Conservation (phyloP, 139 green algal genomes). For the Auxenochlorella protothecoides region DNA sequence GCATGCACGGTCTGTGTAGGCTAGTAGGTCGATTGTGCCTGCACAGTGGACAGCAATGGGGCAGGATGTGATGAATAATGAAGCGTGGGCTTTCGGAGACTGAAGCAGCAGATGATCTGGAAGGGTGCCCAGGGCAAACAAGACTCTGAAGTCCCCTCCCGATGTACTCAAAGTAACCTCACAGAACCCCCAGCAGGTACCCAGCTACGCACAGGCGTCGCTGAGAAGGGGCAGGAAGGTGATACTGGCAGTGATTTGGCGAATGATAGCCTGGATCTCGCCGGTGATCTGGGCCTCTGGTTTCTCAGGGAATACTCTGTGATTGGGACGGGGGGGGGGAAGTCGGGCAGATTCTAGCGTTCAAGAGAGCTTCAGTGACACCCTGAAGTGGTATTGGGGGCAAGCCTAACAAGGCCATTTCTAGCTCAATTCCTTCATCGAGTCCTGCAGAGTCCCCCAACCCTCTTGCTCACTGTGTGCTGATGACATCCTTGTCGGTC, state of each 20-base stretch:
- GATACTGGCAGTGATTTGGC: conserved; percentile 86
- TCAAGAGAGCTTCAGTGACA: not conserved
- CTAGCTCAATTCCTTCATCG: not conserved
- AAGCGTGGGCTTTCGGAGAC: not conserved
- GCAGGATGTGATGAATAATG: not conserved
- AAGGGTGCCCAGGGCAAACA: not conserved
- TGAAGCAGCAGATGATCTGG: not conserved
- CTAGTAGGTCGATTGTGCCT: conserved; percentile 89
- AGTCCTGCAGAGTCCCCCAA: not conserved
- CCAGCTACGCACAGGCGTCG: conserved; percentile 52
- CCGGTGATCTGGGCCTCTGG: conserved; percentile 66
- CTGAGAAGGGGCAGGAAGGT: conserved; percentile 91
- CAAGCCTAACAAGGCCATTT: no score
- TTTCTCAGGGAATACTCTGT: conserved; percentile 48
- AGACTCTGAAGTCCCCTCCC: no score
- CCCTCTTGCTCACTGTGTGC: not conserved
- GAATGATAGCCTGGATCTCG: conserved; percentile 91
- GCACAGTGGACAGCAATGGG: not conserved
- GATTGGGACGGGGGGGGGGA: no score
- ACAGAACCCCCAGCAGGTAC: not conserved
- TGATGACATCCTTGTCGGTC: conserved; percentile 57
- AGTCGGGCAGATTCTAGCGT: not conserved
- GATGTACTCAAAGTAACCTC: no score
- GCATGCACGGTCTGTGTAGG: conserved; percentile 71
- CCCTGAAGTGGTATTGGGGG: not conserved